These are phyloP conservation scores for Emmonsiellopsis sp. DNA, from an alignment of 2,329 filamentous ascomycete genomes.

Conservation along the genomic window DNA sequence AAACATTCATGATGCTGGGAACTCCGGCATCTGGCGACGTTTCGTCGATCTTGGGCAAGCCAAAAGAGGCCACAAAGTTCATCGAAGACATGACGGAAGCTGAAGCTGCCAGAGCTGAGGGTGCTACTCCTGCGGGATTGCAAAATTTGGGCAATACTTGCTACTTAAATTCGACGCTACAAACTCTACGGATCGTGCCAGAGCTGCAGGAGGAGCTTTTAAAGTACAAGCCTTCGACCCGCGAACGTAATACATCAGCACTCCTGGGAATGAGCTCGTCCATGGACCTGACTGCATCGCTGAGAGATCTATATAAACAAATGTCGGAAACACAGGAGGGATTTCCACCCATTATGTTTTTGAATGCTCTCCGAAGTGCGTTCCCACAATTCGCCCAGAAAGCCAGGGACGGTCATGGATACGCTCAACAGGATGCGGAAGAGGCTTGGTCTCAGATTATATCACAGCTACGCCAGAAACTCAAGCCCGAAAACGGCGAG, in stretches of 20 bases:
- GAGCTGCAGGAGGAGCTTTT: conserved; percentile 75
- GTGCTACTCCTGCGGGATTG: conserved; percentile 78
- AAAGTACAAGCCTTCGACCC: conserved; percentile 45
- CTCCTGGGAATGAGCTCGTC: conserved; percentile 51
- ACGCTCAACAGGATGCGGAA: conserved; percentile 96
- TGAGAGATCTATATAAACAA: conserved; percentile 75
- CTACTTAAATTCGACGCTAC: conserved; percentile 96
- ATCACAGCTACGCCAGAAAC: conserved; percentile 67
- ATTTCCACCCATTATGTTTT: conserved; percentile 74
- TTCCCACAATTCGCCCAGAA: conserved; percentile 93
- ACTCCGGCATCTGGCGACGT: conserved; percentile 62
- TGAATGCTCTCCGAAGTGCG: conserved; percentile 65
- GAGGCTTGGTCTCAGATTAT: conserved; percentile 97
- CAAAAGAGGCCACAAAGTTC: conserved; percentile 77
- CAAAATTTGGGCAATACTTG: conserved; percentile 95
- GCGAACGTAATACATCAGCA: conserved; percentile 25
- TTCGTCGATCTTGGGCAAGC: conserved; percentile 53
- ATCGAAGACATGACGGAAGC: conserved; percentile 97
- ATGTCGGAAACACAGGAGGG: conserved; percentile 85
- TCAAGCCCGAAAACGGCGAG: conserved; percentile 42
- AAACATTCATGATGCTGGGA: conserved; percentile 94
- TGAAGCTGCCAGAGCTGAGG: conserved; percentile 72
- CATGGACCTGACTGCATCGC: conserved; percentile 64
- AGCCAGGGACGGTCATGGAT: conserved; percentile 71
- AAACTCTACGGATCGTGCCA: conserved; percentile 77